These are phyloP conservation scores for Beauveria australis DNA, from an alignment of 2,329 filamentous ascomycete genomes.

Conservation along the genomic window DNA sequence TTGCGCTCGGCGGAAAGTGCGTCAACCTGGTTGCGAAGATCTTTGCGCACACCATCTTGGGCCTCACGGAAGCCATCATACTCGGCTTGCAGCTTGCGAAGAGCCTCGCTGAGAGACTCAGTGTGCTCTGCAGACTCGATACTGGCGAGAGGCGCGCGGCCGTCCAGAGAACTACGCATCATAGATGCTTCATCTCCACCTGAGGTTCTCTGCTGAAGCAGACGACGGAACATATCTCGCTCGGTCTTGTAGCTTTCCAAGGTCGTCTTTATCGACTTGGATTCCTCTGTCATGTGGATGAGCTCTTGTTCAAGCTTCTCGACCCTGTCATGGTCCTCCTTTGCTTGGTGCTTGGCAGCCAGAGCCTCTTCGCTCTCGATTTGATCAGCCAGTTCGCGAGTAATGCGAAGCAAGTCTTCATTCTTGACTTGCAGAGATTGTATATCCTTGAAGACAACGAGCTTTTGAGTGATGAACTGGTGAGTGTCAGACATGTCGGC, in stretches of 20 bases:
- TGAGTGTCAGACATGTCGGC: slow-evolving; percentile 77
- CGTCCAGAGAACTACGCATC: slow-evolving; percentile 64
- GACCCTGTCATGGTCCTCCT: slow-evolving; percentile 63
- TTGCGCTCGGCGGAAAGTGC: slow-evolving; percentile 75
- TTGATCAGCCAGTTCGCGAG: slow-evolving; percentile 74
- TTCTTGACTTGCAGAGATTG: slow-evolving; percentile 84
- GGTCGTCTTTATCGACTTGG: slow-evolving; percentile 71
- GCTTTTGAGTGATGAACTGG: slow-evolving; percentile 77
- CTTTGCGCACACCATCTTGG: slow-evolving; percentile 68
- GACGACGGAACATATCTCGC: slow-evolving; percentile 93
- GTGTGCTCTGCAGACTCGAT: slow-evolving; percentile 50
- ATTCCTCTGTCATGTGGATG: slow-evolving; percentile 71
- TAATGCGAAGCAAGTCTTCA: slow-evolving; percentile 70
- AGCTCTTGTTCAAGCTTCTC: slow-evolving; percentile 64
- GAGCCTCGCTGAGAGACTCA: slow-evolving; percentile 60
- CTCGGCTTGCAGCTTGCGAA: slow-evolving; percentile 82
- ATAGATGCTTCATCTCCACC: slow-evolving; percentile 56
- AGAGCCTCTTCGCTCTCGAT: slow-evolving; percentile 88
- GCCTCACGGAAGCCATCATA: slow-evolving; percentile 88
- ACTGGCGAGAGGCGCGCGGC: slow-evolving; percentile 48
- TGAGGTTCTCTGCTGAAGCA: slow-evolving; percentile 66
- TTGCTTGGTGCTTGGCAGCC: slow-evolving; percentile 53
- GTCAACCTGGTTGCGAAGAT: slow-evolving; percentile 78
- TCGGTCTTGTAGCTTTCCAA: slow-evolving; percentile 93
- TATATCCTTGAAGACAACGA: slow-evolving; percentile 85